These are phyloP conservation scores for Xylaria sp. DNA, from an alignment of 2,329 filamentous ascomycete genomes.

Conservation along the genomic window DNA sequence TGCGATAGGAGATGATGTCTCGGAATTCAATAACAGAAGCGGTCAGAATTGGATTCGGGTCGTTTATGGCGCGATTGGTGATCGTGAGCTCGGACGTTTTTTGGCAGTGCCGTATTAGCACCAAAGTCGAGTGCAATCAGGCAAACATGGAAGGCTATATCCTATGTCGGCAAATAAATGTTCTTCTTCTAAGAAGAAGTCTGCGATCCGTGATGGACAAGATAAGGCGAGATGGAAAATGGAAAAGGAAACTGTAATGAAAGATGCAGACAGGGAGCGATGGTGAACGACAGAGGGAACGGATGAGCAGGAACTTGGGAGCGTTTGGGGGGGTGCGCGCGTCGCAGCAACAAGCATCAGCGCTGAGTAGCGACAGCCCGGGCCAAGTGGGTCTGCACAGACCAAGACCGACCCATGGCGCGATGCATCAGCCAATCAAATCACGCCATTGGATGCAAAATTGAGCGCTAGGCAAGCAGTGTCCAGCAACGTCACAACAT, in stretches of 20 bases:
- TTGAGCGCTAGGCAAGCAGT: slow-evolving; percentile 40
- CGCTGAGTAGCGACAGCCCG: slow-evolving; percentile 25
- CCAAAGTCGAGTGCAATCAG: slow-evolving; percentile 12
- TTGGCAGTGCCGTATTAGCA: slow-evolving; percentile 8
- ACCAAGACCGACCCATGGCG: slow-evolving; percentile 41
- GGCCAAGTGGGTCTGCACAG: slow-evolving; percentile 41
- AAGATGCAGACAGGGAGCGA: slow-evolving; percentile 26
- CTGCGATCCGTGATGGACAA: neutral
- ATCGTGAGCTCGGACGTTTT: slow-evolving; percentile 1
- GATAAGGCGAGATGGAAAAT: slow-evolving; percentile 22
- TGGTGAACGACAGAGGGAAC: slow-evolving; percentile 29
- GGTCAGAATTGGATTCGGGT: slow-evolving; percentile 7
- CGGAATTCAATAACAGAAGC: slow-evolving; percentile 7
- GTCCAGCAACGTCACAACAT: slow-evolving; percentile 46
- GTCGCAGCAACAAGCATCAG: slow-evolving; percentile 36
- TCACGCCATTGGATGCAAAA: neutral
- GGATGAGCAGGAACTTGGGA: slow-evolving; percentile 28
- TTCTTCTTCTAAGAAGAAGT: neutral
- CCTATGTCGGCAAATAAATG: slow-evolving; percentile 16
- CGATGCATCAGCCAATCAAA: slow-evolving; percentile 45
- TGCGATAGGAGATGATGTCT: slow-evolving; percentile 4
- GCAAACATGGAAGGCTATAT: slow-evolving; percentile 24
- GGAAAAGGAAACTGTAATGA: slow-evolving; percentile 16
- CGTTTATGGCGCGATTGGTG: slow-evolving; percentile 23
- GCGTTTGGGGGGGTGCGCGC: slow-evolving; percentile 37